Conservation (phyloP, 331 rosid species). For the Prunus yedoensis region DNA sequence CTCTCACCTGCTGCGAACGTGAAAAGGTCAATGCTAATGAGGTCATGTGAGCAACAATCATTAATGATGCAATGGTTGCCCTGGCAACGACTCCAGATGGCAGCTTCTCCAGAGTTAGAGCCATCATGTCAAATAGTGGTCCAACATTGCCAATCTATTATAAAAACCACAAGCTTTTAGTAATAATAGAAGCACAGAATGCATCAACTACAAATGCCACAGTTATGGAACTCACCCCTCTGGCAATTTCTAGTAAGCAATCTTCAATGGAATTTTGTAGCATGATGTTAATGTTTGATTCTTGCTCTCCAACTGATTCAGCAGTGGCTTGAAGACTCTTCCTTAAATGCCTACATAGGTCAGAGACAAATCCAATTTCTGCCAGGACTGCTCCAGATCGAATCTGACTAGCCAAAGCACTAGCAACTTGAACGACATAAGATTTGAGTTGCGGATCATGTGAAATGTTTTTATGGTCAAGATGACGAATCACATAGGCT, state of each 20-base stretch:
- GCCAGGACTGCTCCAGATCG: constrained; percentile 61
- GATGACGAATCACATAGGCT: constrained; percentile 77
- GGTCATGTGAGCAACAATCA: constrained; percentile 72
- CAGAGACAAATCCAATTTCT: constrained; percentile 85
- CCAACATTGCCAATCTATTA: constrained; percentile 65
- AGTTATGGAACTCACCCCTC: constrained; percentile 52
- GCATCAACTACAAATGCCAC: constrained; percentile 11
- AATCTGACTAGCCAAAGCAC: constrained; percentile 76
- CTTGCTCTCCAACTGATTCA: constrained; percentile 78
- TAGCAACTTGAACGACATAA: constrained; percentile 66
- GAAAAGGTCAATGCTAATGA: constrained; percentile 56
- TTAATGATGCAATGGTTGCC: constrained; percentile 78
- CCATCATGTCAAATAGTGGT: constrained; percentile 86
- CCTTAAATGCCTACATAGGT: constrained; percentile 94
- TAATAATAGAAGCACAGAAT: constrained; percentile 5
- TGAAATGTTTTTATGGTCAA: constrained; percentile 86
- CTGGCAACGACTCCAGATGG: constrained; percentile 71
- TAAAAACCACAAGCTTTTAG: constrained; percentile 15
- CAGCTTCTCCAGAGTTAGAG: constrained; percentile 76
- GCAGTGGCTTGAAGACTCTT: constrained; percentile 89
- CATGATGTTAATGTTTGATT: constrained; percentile 58
- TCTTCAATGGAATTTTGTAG: constrained; percentile 88
- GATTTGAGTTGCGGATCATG: constrained; percentile 81
- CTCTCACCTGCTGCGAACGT: constrained; percentile 63
- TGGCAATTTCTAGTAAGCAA: constrained; percentile 83